phyloP scores from a whole-genome alignment of 805 yeast genomes.

The Candida ortonii region DNA sequence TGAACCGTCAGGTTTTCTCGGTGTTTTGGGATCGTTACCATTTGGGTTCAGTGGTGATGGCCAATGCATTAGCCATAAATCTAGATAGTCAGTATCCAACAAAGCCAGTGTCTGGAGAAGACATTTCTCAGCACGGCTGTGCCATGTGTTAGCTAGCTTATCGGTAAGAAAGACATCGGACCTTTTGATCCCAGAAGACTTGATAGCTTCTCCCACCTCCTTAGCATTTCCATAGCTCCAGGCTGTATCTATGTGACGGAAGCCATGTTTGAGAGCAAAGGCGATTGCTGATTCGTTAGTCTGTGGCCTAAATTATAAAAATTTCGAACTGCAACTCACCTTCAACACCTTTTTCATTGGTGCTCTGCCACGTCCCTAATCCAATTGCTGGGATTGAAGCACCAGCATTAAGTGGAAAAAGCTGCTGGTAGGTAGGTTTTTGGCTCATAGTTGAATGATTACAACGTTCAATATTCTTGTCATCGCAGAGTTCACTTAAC shows the following conservation, averaged over 20 bases:
- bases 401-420: constrained; percentile 14
- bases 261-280: constrained; percentile 32
- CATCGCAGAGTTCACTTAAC: too few relatives aligned
- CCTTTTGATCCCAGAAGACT: constrained; percentile 13
- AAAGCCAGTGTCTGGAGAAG: constrained; percentile 36
- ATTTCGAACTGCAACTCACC: too few relatives aligned
- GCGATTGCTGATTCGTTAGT: constrained; percentile 19
- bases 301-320: neutral
- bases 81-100: constrained; percentile 41
- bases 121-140: constrained; percentile 35
- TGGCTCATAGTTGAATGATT: too few relatives aligned
- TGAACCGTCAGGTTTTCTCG: constrained; percentile 28
- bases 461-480: too few relatives aligned
- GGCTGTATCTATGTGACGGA: constrained; percentile 42
- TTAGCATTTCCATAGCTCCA: constrained; percentile 38
- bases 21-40: constrained; percentile 21
- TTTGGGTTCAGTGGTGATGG: constrained; percentile 37
- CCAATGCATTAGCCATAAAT: constrained; percentile 47
- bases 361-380: constrained; percentile 24
- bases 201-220: constrained; percentile 41
- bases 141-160: constrained; percentile 24
- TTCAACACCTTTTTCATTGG: constrained; percentile 17
- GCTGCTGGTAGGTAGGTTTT: too few relatives aligned
- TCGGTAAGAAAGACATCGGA: constrained; percentile 18
- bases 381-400: constrained; percentile 21